A percentile compares a stretch with the other conserved stretches of the same genome.
phyloP scores from a whole-genome alignment of 495 filamentous ascomycete genomes.

The Massariosphaeria phaeospora region DNA sequence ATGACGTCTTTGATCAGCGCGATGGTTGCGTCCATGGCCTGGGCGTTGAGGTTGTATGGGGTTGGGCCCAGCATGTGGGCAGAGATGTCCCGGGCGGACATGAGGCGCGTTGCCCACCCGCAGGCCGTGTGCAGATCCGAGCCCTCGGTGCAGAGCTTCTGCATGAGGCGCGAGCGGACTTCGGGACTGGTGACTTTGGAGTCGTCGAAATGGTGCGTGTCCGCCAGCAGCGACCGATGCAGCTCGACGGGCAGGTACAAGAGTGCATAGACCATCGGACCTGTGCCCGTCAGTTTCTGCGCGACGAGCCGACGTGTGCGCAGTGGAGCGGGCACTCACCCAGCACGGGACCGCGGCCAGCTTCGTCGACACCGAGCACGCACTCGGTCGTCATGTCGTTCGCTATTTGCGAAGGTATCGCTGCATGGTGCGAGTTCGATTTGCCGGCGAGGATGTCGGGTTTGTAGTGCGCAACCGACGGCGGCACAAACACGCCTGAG shows the following conservation, averaged over 20 bases:
- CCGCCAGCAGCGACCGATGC: constrained; percentile 66
- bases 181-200: constrained; percentile 77
- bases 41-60: constrained; percentile 92
- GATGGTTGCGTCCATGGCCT: constrained; percentile 94
- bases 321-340: constrained; percentile 37
- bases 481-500: constrained; percentile 61
- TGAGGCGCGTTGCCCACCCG: constrained; percentile 74
- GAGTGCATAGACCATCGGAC: constrained; percentile 94
- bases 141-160: constrained; percentile 59
- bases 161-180: constrained; percentile 71
- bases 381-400: constrained; percentile 51
- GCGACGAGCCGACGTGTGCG: background rate
- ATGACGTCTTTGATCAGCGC: constrained; percentile 72
- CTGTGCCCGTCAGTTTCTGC: constrained; percentile 26
- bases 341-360: constrained; percentile 88
- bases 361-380: constrained; percentile 89
- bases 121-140: constrained; percentile 63
- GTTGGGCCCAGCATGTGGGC: constrained; percentile 70
- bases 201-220: constrained; percentile 82
- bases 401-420: constrained; percentile 51
- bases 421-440: constrained; percentile 81
- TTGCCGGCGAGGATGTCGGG: constrained; percentile 59
- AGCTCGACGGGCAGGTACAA: constrained; percentile 71
- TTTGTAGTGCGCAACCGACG: constrained; percentile 68
- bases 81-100: constrained; percentile 80